Percentiles rank a stretch among this genome's conserved stretches.
Evolutionary conservation across 345 rosid genomes (phyloP).

Genomic region (Pistacia integerrima): DNA sequence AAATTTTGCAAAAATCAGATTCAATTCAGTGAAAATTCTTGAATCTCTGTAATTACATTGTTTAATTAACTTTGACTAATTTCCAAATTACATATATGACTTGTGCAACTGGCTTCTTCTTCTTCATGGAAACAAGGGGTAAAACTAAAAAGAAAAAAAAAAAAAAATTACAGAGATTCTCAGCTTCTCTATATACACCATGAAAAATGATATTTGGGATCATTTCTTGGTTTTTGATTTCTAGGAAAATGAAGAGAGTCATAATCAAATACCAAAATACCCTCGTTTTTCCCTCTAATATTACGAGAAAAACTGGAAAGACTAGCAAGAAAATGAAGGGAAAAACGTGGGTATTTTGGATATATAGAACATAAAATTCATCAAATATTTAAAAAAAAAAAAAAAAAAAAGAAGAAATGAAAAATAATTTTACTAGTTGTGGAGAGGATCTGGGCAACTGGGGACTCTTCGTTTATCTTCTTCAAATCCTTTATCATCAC

Average conservation of each 20-base stretch:
- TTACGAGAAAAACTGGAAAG: slow-evolving; percentile 11
- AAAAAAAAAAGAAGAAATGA: background rate
- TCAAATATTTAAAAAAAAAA: background rate
- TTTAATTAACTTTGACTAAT: background rate
- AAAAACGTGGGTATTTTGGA: slow-evolving; percentile 70
- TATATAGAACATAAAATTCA: slow-evolving; percentile 9
- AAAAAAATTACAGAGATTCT: slow-evolving; percentile 10
- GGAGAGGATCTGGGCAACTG: slow-evolving; percentile 96
- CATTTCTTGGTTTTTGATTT: background rate
- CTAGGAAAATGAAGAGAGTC: background rate
- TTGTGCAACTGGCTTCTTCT: background rate
- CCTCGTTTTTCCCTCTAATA: slow-evolving; percentile 50
- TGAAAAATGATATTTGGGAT: background rate
- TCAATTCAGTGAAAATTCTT: background rate
- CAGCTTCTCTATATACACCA: slow-evolving; percentile 27
- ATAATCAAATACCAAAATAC: slow-evolving; percentile 47
- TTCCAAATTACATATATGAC: slow-evolving; percentile 1
- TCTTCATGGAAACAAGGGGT: background rate
- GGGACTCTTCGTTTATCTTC: slow-evolving; percentile 73
- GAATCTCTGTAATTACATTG: slow-evolving; percentile 25
- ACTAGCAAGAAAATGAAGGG: slow-evolving; percentile 29
- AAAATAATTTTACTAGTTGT: slow-evolving; percentile 55
- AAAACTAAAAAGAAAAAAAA: background rate
- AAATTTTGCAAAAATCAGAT: too few relatives aligned
- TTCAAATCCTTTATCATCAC: slow-evolving; percentile 35